phyloP scores from a whole-genome alignment of 2,329 filamentous ascomycete genomes.

The Hypoxylon sp. region DNA sequence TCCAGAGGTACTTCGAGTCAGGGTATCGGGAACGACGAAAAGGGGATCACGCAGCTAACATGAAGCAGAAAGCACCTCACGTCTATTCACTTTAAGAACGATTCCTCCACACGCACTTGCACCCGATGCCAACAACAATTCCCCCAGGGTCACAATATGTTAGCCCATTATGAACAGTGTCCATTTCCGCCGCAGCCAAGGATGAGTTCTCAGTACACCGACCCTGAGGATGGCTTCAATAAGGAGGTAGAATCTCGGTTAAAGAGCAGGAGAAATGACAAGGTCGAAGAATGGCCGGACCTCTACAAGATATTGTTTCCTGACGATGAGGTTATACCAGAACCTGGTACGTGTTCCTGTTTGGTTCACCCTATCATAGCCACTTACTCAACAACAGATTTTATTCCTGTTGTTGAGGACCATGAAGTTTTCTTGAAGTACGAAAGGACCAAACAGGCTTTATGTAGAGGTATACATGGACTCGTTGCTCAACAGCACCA shows the following conservation, averaged over 20 bases:
- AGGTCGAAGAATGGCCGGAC: constrained; percentile 11
- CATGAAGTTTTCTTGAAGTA: constrained; percentile 17
- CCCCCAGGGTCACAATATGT: neutral
- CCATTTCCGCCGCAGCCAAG: constrained; percentile 14
- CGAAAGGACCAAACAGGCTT: neutral
- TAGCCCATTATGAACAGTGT: constrained; percentile 22
- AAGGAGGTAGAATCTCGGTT: neutral
- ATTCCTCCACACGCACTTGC: constrained; percentile 9
- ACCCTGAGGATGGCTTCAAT: constrained; percentile 33
- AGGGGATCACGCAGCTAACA: neutral
- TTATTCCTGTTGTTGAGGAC: constrained; percentile 24
- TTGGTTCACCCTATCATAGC: neutral
- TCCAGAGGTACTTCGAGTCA: neutral
- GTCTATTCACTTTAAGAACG: constrained; percentile 16
- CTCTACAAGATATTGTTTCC: constrained; percentile 21
- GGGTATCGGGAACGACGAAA: neutral
- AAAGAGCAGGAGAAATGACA: neutral
- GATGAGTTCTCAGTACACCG: neutral
- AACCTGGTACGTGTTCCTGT: constrained; percentile 7
- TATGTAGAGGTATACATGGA: neutral
- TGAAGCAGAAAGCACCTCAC: constrained; percentile 34
- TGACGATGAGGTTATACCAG: constrained; percentile 11
- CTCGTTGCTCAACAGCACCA: neutral
- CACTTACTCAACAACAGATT: constrained; percentile 15
- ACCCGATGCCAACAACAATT: constrained; percentile 18